A percentile compares a stretch with the other conserved stretches of the same genome.
phyloP scores from a whole-genome alignment of 352 stramenopile species.

The Globisporangium sylvaticum region DNA sequence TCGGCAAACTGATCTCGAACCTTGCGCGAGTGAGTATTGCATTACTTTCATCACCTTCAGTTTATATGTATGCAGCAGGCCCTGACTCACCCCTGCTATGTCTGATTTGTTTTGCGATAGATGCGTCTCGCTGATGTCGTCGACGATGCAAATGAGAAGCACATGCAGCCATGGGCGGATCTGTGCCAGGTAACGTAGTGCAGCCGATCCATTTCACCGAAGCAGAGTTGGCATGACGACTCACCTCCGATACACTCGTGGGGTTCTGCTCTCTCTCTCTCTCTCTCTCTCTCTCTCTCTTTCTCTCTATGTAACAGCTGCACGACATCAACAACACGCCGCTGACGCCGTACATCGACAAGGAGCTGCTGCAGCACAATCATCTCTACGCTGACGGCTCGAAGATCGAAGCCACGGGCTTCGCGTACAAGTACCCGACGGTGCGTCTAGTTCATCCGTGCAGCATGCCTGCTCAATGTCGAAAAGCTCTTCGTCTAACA shows the following conservation, averaged over 20 bases:
- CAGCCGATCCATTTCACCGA: not conserved
- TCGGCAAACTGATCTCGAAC: conserved; percentile 84
- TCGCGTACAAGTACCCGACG: conserved; percentile 67
- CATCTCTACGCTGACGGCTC: conserved; percentile 73
- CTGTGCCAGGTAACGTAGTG: conserved; percentile 50
- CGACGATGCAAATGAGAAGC: conserved; percentile 89
- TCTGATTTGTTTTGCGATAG: conserved; percentile 14
- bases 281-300: too few relatives aligned
- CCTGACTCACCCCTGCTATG: not conserved
- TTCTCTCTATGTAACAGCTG: conserved; percentile 26
- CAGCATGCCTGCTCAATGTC: not conserved
- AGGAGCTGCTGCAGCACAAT: conserved; percentile 83
- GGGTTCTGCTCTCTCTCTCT: not conserved
- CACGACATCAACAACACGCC: conserved; percentile 81
- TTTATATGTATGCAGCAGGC: not conserved
- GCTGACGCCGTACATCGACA: conserved; percentile 86
- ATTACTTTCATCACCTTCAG: not conserved
- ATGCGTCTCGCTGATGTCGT: conserved; percentile 75
- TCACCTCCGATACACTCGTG: not conserved
- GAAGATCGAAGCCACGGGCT: conserved; percentile 77
- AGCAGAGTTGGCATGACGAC: not conserved
- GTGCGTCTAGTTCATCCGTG: conserved; percentile 27
- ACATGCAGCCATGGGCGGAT: conserved; percentile 87
- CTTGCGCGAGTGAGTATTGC: conserved; percentile 42
- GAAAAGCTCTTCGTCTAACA: not conserved